Conservation (phyloP, 805 yeast species). For the Candida hungchunana region DNA sequence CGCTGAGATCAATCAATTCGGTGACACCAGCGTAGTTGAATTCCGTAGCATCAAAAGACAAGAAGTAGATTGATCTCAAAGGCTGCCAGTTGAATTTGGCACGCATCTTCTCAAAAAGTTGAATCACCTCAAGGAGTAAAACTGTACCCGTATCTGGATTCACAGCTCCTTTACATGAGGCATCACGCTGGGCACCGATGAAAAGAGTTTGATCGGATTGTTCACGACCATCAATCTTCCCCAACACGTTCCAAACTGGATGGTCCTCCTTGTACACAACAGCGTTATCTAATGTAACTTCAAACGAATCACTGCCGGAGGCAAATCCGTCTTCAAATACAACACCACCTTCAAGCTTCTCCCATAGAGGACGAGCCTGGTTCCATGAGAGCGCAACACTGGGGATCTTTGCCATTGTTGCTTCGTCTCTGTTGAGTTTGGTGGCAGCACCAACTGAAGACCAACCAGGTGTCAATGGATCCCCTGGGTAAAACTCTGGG, state of each 20-base stretch:
- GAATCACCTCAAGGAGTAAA: slow-evolving; percentile 63
- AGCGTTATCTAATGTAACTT: slow-evolving; percentile 21
- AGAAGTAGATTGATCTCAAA: slow-evolving; percentile 73
- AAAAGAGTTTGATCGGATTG: slow-evolving; percentile 69
- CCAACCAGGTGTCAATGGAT: slow-evolving; percentile 78
- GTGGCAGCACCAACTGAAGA: slow-evolving; percentile 37
- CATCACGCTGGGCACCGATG: slow-evolving; percentile 80
- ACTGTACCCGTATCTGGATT: slow-evolving; percentile 74
- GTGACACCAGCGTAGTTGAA: slow-evolving; percentile 84
- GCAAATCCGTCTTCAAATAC: slow-evolving; percentile 15
- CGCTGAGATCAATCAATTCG: slow-evolving; percentile 61
- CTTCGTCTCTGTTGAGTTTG: slow-evolving; percentile 40
- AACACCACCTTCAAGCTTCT: slow-evolving; percentile 18
- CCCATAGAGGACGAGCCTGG: slow-evolving; percentile 49
- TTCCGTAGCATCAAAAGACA: slow-evolving; percentile 77
- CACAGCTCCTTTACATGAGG: slow-evolving; percentile 70
- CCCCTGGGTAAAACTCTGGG: slow-evolving; percentile 66
- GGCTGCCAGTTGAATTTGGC: slow-evolving; percentile 76
- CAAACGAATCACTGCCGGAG: slow-evolving; percentile 22
- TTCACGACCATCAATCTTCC: slow-evolving; percentile 75
- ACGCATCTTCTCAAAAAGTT: slow-evolving; percentile 60
- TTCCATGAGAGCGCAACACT: slow-evolving; percentile 72
- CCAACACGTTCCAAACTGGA: slow-evolving; percentile 73
- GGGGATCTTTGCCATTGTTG: slow-evolving; percentile 64
- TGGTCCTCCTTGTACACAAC: slow-evolving; percentile 40